These are phyloP conservation scores for Circinella minor DNA, from an alignment of 371 early-diverging fungal genomes.

Conservation along the genomic window DNA sequence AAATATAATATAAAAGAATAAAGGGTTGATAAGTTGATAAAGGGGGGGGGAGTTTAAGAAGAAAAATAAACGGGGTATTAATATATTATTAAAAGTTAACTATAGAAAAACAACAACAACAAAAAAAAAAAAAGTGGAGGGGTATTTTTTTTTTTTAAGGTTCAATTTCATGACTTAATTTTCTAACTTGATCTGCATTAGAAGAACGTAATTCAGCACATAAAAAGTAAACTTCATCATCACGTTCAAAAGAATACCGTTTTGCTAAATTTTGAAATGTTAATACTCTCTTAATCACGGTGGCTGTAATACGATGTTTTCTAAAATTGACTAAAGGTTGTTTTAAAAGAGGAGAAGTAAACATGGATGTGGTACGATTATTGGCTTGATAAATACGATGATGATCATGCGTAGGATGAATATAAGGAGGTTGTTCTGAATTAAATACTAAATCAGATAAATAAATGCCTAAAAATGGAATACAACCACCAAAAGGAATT, in stretches of 20 bases:
- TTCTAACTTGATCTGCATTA: slow-evolving; percentile 35
- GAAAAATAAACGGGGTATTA: no score
- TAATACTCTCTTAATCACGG: slow-evolving; percentile 64
- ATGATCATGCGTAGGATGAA: slow-evolving; percentile 42
- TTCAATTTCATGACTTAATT: slow-evolving; percentile 42
- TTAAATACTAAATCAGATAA: slow-evolving; percentile 71
- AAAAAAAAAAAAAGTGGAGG: neutral
- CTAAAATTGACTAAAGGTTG: slow-evolving; percentile 65
- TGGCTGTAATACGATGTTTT: slow-evolving; percentile 67
- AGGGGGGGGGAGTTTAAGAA: no score
- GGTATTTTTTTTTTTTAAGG: slow-evolving; percentile 14
- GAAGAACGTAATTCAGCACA: slow-evolving; percentile 37
- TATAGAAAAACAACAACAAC: neutral
- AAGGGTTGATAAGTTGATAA: no score
- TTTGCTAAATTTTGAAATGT: slow-evolving; percentile 61
- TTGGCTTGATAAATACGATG: slow-evolving; percentile 28
- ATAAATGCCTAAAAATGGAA: slow-evolving; percentile 67
- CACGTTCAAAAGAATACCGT: slow-evolving; percentile 60
- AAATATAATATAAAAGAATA: no score
- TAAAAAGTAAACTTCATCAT: slow-evolving; percentile 42
- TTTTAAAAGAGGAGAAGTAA: slow-evolving; percentile 26
- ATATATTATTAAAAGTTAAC: no score
- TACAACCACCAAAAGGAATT: slow-evolving; percentile 61
- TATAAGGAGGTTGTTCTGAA: slow-evolving; percentile 63
- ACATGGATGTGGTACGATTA: slow-evolving; percentile 7